Base-by-base conservation (phyloP, 2,329 filamentous ascomycete species). In the Trichoderma sp. region DNA sequence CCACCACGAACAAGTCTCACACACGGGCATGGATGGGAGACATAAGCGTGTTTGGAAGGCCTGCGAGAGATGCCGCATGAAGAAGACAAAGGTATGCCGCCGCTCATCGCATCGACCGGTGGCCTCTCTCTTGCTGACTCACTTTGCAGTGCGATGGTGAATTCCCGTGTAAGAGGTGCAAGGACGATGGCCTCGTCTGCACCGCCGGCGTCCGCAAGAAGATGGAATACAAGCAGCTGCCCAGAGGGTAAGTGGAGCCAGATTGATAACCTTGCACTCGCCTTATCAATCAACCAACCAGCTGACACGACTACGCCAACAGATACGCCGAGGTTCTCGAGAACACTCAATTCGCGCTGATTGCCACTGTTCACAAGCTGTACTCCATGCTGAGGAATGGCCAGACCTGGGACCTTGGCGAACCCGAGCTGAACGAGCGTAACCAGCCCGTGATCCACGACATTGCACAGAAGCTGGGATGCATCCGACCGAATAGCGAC, bases 31-130 rank as follows among this genome's bases (percentile, higher is more conserved):
- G 72, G 87, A 89, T 72, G 84, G 83, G 59, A 82, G 87, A 71
- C 86, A 89, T 75, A 90, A 89, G 81, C 81, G 88, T 72, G 87
- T 89, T 66, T 89, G 87, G 87, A 90, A 90, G 76, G 88, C 88
- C 21, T 90, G 88, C 72, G 87, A 90, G 78, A 81, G 88, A 72
- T 90, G 87, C 81, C 81, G 87, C 72, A 89, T 89, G 86, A 90
- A 90, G 83, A 90, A 90, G 82, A 90, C 88, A 66, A 90, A 90
- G 87, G 87, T 88, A 79, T 49, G 52, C 60, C 37, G 16, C 21
- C 13, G 13, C 24, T 37, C 11, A 11, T 39, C 18, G 37, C 63
- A 6, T 26, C 4, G 4, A n/a, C 5, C 13, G 5, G 7, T 21
- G 52, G 30, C 11, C 5, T 32, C 32, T 34, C 5, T 3, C 34